A percentile compares a stretch with the other conserved stretches of the same genome.
Evolutionary conservation across 768 basidiomycete genomes (phyloP).

Genomic region (Lactifluus volemus): DNA sequence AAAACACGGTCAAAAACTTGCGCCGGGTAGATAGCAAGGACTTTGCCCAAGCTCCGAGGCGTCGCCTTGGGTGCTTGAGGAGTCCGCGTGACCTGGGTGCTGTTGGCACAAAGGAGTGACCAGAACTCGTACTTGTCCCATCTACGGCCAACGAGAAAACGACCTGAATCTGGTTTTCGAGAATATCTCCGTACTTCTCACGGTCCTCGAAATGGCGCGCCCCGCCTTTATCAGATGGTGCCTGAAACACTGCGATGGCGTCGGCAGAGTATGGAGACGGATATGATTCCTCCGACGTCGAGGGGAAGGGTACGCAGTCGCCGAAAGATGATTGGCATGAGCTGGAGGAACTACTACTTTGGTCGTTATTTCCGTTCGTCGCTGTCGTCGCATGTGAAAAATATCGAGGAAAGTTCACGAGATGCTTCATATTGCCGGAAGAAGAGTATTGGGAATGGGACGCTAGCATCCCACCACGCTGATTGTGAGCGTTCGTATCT

Average conservation of each 20-base stretch:
- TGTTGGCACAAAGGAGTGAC: not conserved
- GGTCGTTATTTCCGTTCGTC: not conserved
- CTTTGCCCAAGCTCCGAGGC: not conserved
- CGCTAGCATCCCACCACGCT: not conserved
- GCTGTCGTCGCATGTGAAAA: not conserved
- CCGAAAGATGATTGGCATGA: not conserved
- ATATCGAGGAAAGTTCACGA: not conserved
- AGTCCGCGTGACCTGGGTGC: not conserved
- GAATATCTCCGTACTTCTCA: not conserved
- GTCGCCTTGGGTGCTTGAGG: not conserved
- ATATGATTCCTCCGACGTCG: constrained; percentile 7
- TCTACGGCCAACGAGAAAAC: not conserved
- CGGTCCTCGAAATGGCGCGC: not conserved
- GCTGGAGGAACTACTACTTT: not conserved
- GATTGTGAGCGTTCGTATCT: not conserved
- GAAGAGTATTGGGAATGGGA: not conserved
- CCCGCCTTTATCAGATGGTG: not conserved
- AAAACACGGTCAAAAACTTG: not conserved
- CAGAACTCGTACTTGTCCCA: not conserved
- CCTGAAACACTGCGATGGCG: constrained; percentile 6
- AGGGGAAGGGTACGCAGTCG: not conserved
- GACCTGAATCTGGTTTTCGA: not conserved
- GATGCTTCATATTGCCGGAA: not conserved
- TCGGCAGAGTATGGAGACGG: constrained; percentile 10
- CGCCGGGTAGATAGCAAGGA: not conserved